Evolutionary conservation across 345 rosid species (phyloP).

Genomic region (Citrus trifoliata): DNA sequence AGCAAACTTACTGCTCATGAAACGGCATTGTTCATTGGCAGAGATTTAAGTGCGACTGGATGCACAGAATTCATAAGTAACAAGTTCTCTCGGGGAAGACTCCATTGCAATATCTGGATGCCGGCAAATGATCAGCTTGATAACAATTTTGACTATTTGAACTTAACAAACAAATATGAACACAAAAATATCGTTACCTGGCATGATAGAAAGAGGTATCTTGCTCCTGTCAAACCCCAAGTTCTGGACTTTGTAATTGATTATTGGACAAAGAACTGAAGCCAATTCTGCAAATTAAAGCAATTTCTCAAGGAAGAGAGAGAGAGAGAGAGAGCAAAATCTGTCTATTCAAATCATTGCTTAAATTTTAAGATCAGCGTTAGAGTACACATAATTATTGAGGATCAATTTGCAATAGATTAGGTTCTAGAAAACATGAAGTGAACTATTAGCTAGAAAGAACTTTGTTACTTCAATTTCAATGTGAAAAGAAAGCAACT

Average conservation of each 20-base stretch:
- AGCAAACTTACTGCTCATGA: neutral
- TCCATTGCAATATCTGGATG: neutral
- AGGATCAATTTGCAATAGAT: conserved; percentile 20
- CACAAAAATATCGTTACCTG: neutral
- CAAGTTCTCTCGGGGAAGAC: neutral
- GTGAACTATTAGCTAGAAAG: neutral
- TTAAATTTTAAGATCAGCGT: no score
- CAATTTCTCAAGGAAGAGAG: no score
- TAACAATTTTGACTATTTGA: neutral
- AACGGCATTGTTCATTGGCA: neutral
- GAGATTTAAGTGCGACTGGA: neutral
- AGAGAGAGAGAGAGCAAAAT: neutral
- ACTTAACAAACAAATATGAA: neutral
- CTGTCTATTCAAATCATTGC: no score
- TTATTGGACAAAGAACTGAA: conserved; percentile 10
- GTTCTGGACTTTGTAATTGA: conserved; percentile 16
- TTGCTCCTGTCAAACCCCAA: neutral
- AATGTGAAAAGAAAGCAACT: no score
- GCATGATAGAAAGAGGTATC: neutral
- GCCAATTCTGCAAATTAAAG: conserved; percentile 9
- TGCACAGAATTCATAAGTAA: neutral
- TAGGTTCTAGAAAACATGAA: conserved; percentile 13
- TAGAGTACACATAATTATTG: conserved; percentile 5
- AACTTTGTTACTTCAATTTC: no score
- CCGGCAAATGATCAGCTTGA: neutral